Base-by-base conservation (phyloP, 768 basidiomycete species). In the Arthromyces matolae region DNA sequence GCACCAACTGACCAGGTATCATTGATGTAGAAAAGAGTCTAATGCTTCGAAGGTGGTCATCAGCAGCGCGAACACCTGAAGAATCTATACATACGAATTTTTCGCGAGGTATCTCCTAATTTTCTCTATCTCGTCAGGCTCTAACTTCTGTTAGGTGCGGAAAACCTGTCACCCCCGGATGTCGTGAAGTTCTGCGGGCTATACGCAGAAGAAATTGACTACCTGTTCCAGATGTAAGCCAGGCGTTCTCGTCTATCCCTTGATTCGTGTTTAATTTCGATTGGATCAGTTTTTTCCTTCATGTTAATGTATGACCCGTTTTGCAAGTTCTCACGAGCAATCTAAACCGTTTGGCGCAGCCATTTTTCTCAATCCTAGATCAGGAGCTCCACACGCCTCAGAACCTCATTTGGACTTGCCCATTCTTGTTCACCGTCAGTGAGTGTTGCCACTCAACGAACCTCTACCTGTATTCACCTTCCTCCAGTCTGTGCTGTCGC, bases 401-500 rank as follows among this genome's bases (percentile, higher is more conserved):
- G 24, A 66, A 72, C 10, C 66, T 81, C 19, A 75, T 82, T 40
- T 75, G 77, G 64, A 70, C 71, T 7, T 71, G 72, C 48, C 81
- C 81, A 8, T 81, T 81, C 57, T 66, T 81, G 12, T 81, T 83
- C 63, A 81, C 80, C 37, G 77, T 81, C 52, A 68, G 81, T 81
- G 51, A 69, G 75, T 75, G 19, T n/a, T 42, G 9, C 20, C 12
- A 19, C 16, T 12, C 18, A 7, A 37, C 31, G 10, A 8, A 9
- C 14, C 20, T n/a, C 8, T 28, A 45, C 24, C 25, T 36, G 27
- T 6, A 12, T 20, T 29, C 6, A 37, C 47, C 19, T 23, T 36
- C 34, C 46, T 42, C 8, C 60, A 83, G 82, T 90, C 31, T 87
- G 85, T 60, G 81, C 85, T 3, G 75, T 84, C 14, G 78, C 87